phyloP scores from a whole-genome alignment of 192 early-diverging fungal species.

The Podila epicladia region DNA sequence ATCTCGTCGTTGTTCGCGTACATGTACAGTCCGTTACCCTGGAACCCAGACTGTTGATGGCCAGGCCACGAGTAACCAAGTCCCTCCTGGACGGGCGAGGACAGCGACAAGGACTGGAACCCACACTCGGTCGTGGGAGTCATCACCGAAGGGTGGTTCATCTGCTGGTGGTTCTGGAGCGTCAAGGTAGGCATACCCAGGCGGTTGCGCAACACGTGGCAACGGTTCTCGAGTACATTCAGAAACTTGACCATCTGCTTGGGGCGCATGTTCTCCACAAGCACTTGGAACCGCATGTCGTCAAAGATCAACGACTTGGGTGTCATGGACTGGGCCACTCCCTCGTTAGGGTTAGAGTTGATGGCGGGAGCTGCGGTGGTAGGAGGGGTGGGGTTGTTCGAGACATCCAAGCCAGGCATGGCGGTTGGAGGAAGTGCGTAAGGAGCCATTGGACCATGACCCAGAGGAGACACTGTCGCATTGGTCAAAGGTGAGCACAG shows the following conservation, averaged over 20 bases:
- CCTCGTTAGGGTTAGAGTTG: not conserved
- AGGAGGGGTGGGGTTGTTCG: not conserved
- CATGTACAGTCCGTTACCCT: conserved; percentile 1
- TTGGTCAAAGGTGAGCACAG: conserved; percentile 37
- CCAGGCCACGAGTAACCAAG: conserved; percentile 11
- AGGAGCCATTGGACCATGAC: conserved; percentile 25
- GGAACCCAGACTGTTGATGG: not conserved
- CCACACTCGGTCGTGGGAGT: conserved; percentile 50
- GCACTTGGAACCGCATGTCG: conserved; percentile 53
- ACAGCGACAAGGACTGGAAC: conserved; percentile 37
- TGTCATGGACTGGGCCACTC: not conserved
- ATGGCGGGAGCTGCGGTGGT: not conserved
- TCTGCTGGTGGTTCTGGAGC: conserved; percentile 31
- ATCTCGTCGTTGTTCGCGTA: conserved; percentile 10
- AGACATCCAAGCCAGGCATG: not conserved
- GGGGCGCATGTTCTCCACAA: conserved; percentile 57
- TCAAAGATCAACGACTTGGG: conserved; percentile 51
- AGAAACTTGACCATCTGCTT: conserved; percentile 60
- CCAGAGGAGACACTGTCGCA: conserved; percentile 12
- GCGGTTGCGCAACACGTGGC: conserved; percentile 56
- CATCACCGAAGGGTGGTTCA: conserved; percentile 22
- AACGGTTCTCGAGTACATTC: conserved; percentile 63
- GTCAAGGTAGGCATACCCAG: conserved; percentile 17
- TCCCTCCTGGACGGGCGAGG: conserved; percentile 39
- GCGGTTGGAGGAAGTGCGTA: conserved; percentile 40